These are phyloP conservation scores for Zygotorulaspora florentina DNA, from an alignment of 805 yeast genomes.

Conservation along the genomic window DNA sequence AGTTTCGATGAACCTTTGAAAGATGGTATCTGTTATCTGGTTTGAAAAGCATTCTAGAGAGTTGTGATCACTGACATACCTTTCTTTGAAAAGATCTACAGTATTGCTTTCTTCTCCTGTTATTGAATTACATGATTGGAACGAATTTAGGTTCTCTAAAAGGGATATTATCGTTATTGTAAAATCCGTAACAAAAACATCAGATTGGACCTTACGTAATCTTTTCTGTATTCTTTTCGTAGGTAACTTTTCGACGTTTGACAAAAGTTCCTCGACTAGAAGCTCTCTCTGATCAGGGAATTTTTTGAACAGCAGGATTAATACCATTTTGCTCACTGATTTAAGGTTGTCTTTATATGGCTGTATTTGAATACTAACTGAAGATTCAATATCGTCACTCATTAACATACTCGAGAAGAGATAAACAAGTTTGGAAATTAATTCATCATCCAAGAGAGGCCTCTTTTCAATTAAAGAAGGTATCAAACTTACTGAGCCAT, in stretches of 20 bases:
- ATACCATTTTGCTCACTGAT: slow-evolving; percentile 23
- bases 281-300: slow-evolving; percentile 53
- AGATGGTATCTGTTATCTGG: slow-evolving; percentile 25
- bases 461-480: slow-evolving; percentile 23
- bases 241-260: slow-evolving; percentile 48
- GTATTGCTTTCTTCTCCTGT: background rate
- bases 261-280: slow-evolving; percentile 56
- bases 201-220: slow-evolving; percentile 18
- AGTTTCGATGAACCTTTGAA: slow-evolving; percentile 23
- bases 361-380: slow-evolving; percentile 13
- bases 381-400: slow-evolving; percentile 14
- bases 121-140: slow-evolving; percentile 3
- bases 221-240: slow-evolving; percentile 37
- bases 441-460: slow-evolving; percentile 43
- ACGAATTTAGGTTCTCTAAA: slow-evolving; percentile 25
- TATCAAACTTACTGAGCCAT: slow-evolving; percentile 18
- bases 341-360: slow-evolving; percentile 24
- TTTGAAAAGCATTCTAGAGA: slow-evolving; percentile 14
- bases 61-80: background rate
- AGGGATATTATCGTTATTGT: slow-evolving; percentile 26
- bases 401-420: slow-evolving; percentile 32
- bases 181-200: slow-evolving; percentile 26
- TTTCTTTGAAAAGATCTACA: slow-evolving; percentile 1
- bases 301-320: slow-evolving; percentile 38
- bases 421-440: slow-evolving; percentile 58